These are phyloP conservation scores for Carex kokanica DNA, from an alignment of 176 grass and related monocot species.

Conservation along the genomic window DNA sequence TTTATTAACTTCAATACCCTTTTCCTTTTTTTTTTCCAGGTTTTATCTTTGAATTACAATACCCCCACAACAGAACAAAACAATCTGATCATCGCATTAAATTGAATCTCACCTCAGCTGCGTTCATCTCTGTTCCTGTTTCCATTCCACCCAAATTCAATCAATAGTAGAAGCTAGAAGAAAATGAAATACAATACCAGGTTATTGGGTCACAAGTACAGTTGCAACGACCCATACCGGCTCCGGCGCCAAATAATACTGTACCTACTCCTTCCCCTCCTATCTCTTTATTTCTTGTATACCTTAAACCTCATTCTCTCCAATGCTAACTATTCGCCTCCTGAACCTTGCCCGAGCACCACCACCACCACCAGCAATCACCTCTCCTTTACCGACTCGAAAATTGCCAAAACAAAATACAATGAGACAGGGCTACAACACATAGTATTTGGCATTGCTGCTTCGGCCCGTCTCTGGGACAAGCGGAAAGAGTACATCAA, in stretches of 20 bases:
- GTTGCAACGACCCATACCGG: constrained; percentile 29
- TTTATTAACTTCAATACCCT: not conserved
- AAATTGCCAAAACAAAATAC: not conserved
- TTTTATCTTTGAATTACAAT: not conserved
- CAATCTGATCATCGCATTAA: not conserved
- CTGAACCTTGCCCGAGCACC: not conserved
- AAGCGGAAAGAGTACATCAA: constrained; percentile 96
- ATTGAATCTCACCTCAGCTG: not conserved
- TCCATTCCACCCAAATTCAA: not conserved
- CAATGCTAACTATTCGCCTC: constrained; percentile 32
- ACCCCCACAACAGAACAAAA: not conserved
- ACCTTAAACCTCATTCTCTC: constrained; percentile 66
- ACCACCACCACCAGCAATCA: constrained; percentile 2
- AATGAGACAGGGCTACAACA: constrained; percentile 65
- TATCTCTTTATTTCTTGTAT: constrained; percentile 71
- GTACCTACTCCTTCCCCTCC: constrained; percentile 56
- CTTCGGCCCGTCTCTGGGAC: constrained; percentile 71
- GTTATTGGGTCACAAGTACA: constrained; percentile 35
- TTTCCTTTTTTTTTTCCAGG: not conserved
- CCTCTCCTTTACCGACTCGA: not conserved
- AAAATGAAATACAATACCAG: constrained; percentile 42
- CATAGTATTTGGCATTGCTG: constrained; percentile 96
- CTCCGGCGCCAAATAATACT: constrained; percentile 41
- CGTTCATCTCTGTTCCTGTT: not conserved
- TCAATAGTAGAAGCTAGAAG: not conserved